phyloP scores from a whole-genome alignment of 2,329 filamentous ascomycete species.

The Botrytis galanthina region DNA sequence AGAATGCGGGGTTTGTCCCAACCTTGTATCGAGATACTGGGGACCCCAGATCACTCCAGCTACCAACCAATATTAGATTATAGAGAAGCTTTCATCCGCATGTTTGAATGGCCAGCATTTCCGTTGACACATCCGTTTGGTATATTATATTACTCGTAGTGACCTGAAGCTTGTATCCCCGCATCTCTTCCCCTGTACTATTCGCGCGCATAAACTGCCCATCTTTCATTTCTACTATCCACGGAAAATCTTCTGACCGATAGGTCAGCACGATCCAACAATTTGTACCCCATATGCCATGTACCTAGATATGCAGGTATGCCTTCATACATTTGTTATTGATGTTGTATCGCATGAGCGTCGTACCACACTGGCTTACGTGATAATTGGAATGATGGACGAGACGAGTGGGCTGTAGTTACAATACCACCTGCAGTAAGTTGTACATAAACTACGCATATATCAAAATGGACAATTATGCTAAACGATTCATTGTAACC shows the following conservation, averaged over 20 bases:
- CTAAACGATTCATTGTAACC: slow-evolving; percentile 3
- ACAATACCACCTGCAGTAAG: neutral
- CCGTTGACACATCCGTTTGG: neutral
- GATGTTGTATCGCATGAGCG: neutral
- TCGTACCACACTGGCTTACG: neutral
- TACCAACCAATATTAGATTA: neutral
- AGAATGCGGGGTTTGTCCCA: slow-evolving; percentile 4
- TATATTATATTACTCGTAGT: no score
- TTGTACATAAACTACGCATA: neutral
- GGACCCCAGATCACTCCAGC: slow-evolving; percentile 2
- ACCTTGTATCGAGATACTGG: neutral
- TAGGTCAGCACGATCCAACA: neutral
- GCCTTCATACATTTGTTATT: neutral
- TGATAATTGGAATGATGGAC: neutral
- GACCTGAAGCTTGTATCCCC: neutral
- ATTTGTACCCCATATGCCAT: neutral
- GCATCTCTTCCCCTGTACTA: neutral
- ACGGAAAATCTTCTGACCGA: neutral
- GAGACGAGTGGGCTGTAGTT: neutral
- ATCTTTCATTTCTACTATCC: neutral
- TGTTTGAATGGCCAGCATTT: neutral
- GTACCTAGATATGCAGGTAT: neutral
- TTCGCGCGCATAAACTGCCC: neutral
- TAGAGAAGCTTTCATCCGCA: neutral
- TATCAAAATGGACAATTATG: neutral